Evolutionary conservation across 495 filamentous ascomycete species (phyloP).

Genomic region (Lindgomyces ingoldianus): DNA sequence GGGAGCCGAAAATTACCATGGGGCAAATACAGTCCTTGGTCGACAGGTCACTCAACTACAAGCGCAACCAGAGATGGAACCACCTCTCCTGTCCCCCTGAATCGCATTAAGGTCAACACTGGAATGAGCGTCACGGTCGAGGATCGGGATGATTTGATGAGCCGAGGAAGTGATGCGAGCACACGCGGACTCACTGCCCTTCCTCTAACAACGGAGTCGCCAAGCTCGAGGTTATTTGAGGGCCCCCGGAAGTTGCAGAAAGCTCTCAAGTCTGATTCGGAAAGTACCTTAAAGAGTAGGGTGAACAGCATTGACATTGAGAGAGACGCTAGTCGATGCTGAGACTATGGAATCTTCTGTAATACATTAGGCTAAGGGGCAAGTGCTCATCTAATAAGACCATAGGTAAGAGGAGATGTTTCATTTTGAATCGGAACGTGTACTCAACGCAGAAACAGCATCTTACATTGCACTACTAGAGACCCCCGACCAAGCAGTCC

Average conservation of each 20-base stretch:
- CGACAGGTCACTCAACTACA: neutral
- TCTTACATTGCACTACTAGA: neutral
- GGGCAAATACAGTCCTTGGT: neutral
- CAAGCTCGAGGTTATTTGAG: neutral
- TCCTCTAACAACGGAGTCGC: neutral
- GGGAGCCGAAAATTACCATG: neutral
- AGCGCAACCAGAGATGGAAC: neutral
- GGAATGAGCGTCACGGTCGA: constrained; percentile 19
- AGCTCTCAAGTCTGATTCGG: neutral
- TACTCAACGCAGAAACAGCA: neutral
- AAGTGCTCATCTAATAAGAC: neutral
- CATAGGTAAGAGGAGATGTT: neutral
- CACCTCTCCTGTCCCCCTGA: neutral
- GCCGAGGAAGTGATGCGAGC: constrained; percentile 4
- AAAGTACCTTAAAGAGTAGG: neutral
- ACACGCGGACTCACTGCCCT: constrained; percentile 12
- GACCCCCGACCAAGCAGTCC: neutral
- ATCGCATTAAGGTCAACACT: constrained; percentile 9
- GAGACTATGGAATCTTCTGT: neutral
- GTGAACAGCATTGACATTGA: neutral
- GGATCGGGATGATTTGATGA: constrained; percentile 9
- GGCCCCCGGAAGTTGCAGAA: neutral
- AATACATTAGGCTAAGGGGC: neutral
- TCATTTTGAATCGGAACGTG: neutral
- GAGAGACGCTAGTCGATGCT: neutral